A percentile compares a stretch with the other conserved stretches of the same genome.
Evolutionary conservation across 1,139 yeast genomes (phyloP).

Genomic region (Pichia cactophila): DNA sequence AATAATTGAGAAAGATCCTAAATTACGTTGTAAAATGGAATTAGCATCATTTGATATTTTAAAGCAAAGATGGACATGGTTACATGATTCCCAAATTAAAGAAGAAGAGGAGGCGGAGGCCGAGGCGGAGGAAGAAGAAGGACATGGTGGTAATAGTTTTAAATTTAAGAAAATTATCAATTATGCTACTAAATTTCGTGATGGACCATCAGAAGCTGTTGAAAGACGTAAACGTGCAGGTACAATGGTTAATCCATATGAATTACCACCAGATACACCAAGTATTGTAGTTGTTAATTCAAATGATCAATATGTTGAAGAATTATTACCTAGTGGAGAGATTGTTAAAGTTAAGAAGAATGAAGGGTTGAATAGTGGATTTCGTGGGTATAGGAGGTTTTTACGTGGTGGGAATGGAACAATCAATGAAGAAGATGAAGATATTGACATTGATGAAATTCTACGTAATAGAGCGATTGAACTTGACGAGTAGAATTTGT

Average conservation of each 20-base stretch:
- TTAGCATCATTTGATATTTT: constrained; percentile 64
- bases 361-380: constrained; percentile 14
- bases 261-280: constrained; percentile 46
- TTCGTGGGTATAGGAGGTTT: constrained; percentile 20
- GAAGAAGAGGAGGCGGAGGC: constrained; percentile 18
- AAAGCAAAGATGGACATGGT: constrained; percentile 74
- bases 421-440: constrained; percentile 30
- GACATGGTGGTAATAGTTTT: constrained; percentile 34
- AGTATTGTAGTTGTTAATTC: constrained; percentile 31
- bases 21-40: constrained; percentile 64
- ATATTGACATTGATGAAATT: constrained; percentile 49
- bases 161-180: constrained; percentile 23
- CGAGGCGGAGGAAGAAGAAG: constrained; percentile 30
- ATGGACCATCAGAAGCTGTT: constrained; percentile 24
- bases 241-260: constrained; percentile 38
- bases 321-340: constrained; percentile 66
- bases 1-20: constrained; percentile 62
- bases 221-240: constrained; percentile 44
- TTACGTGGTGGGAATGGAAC: not conserved
- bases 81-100: constrained; percentile 30
- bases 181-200: constrained; percentile 29
- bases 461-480: constrained; percentile 40
- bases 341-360: constrained; percentile 37
- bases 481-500: not conserved
- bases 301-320: constrained; percentile 36